Evolutionary conservation across 2,329 filamentous ascomycete species (phyloP).

Genomic region (Lasiodiplodia sp.): DNA sequence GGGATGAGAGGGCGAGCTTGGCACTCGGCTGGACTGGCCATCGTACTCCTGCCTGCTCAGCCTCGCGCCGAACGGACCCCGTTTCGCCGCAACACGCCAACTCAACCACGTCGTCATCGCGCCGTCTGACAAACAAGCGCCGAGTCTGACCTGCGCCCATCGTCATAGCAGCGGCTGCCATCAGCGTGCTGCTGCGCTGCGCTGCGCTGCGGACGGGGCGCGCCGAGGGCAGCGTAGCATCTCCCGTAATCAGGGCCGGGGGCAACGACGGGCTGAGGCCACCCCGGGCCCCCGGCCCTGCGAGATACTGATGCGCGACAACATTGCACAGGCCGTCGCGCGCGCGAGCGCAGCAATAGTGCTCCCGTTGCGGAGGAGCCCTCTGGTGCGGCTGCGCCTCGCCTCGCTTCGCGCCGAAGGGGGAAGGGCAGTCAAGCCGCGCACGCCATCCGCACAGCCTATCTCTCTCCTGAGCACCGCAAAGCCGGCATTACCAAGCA

Average conservation of each 20-base stretch:
- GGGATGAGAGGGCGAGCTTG: conserved; percentile 23
- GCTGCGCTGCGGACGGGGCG: conserved; percentile 13
- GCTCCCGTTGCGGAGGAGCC: not conserved
- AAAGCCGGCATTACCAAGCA: conserved; percentile 6
- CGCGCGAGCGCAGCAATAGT: too few species aligned
- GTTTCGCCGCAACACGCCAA: conserved; percentile 14
- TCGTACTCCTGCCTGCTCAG: conserved; percentile 15
- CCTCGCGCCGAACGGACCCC: conserved; percentile 14
- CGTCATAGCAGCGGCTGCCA: conserved; percentile 10
- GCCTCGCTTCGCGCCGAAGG: conserved; percentile 13
- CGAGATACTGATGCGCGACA: conserved; percentile 6
- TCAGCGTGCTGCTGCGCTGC: conserved; percentile 11
- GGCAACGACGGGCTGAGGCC: not conserved
- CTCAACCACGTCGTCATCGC: conserved; percentile 3
- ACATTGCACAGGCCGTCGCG: not conserved
- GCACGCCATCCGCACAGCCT: conserved; percentile 17
- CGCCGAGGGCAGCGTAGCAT: conserved; percentile 23
- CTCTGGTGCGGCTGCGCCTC: conserved; percentile 19
- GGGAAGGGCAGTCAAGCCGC: conserved; percentile 1
- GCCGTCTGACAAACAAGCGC: conserved; percentile 12
- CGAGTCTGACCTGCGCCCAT: not conserved
- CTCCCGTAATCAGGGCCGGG: conserved; percentile 26
- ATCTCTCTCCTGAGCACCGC: conserved; percentile 9
- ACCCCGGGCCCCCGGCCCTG: not conserved
- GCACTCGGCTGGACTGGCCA: conserved; percentile 4